These are phyloP conservation scores for Skeletonema marinoi DNA, from an alignment of 108 stramenopile genomes.

Conservation along the genomic window DNA sequence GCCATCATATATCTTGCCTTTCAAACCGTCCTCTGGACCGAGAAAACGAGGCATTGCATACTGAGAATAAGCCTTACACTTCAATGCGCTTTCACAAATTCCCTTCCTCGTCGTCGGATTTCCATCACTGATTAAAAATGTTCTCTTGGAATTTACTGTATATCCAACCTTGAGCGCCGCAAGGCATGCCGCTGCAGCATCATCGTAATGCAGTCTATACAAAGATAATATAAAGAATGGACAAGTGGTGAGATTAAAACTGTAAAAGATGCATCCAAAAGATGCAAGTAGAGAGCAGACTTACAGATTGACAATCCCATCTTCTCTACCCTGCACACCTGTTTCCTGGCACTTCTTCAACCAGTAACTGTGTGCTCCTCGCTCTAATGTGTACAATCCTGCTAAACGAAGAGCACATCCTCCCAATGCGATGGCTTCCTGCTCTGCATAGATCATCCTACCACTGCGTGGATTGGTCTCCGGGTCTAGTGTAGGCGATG, in stretches of 20 bases:
- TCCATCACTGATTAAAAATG: constrained; percentile 86
- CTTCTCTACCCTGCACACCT: constrained; percentile 62
- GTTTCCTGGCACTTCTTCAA: constrained; percentile 56
- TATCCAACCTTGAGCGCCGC: constrained; percentile 63
- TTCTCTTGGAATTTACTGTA: constrained; percentile 44
- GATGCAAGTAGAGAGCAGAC: not conserved
- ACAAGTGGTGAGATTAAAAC: not conserved
- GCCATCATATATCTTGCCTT: constrained; percentile 86
- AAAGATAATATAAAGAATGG: not conserved
- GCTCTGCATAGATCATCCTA: constrained; percentile 74
- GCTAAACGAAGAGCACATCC: constrained; percentile 76
- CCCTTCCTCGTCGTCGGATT: constrained; percentile 72
- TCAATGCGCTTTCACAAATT: constrained; percentile 83
- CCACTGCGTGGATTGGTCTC: constrained; percentile 57
- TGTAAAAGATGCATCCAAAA: not conserved
- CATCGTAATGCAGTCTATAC: constrained; percentile 79
- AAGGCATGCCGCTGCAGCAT: constrained; percentile 76
- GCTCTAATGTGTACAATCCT: constrained; percentile 78
- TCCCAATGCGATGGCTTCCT: constrained; percentile 45
- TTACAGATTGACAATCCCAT: constrained; percentile 79
- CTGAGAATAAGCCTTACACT: constrained; percentile 49
- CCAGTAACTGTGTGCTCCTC: constrained; percentile 91
- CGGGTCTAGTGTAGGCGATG: constrained; percentile 52
- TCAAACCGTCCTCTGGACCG: constrained; percentile 52
- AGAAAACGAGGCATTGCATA: constrained; percentile 67